Evolutionary conservation across 2,329 filamentous ascomycete species (phyloP).

Genomic region (Hymenoscyphus linearis): DNA sequence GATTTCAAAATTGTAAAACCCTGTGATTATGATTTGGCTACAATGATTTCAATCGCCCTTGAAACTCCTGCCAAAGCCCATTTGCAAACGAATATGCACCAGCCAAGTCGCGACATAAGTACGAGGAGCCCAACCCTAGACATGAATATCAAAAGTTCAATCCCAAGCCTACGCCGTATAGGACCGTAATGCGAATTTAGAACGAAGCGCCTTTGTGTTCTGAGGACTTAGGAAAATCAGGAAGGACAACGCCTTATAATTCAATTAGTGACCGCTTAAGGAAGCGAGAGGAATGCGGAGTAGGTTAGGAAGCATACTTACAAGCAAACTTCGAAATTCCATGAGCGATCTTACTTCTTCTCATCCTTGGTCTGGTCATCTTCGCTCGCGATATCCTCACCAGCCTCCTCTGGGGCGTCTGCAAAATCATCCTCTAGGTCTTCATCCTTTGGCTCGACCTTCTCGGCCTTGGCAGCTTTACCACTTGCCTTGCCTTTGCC

Average conservation of each 20-base stretch:
- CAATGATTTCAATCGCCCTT: background rate
- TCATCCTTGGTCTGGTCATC: background rate
- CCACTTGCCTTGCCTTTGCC: background rate
- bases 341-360: background rate
- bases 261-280: background rate
- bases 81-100: background rate
- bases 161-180: background rate
- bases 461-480: slow-evolving; percentile 4
- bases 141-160: background rate
- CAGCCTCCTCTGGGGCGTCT: background rate
- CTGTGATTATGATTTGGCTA: background rate
- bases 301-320: background rate
- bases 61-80: background rate
- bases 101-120: background rate
- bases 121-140: background rate
- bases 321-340: background rate
- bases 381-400: background rate
- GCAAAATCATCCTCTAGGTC: background rate
- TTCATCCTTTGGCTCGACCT: background rate
- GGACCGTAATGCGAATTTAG: background rate
- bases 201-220: background rate
- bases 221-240: background rate
- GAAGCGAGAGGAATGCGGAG: background rate
- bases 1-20: background rate
- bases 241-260: background rate